Conservation (phyloP, 805 yeast genomes). For the Kodamaea kaohsiungensis region DNA sequence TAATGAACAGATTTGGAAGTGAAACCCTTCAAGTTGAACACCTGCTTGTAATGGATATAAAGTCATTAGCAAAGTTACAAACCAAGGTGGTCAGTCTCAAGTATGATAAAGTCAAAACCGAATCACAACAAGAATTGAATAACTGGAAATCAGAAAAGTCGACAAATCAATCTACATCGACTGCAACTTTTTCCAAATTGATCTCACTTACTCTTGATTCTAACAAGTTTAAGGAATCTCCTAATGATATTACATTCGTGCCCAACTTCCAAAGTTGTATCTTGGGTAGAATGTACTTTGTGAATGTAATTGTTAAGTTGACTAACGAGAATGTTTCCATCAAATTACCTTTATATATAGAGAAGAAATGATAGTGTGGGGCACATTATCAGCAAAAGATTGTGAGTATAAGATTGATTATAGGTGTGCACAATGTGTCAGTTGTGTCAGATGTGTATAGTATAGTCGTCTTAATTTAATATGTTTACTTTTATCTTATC, state of each 20-base stretch:
- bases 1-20: constrained; percentile 18
- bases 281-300: constrained; percentile 27
- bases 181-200: constrained; percentile 3
- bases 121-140: constrained; percentile 1
- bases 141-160: constrained; percentile 3
- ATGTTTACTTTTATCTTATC: too few species aligned
- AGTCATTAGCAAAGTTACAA: constrained; percentile 24
- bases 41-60: constrained; percentile 28
- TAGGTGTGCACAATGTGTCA: too few species aligned
- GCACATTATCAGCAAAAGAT: too few species aligned
- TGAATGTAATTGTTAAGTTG: constrained; percentile 19
- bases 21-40: constrained; percentile 19
- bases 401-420: too few species aligned
- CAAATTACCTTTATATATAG: constrained; percentile 22
- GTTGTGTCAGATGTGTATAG: too few species aligned
- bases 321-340: constrained; percentile 20
- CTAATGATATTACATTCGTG: constrained; percentile 20
- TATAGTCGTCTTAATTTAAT: too few species aligned
- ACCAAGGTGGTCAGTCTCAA: constrained; percentile 21
- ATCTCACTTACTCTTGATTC: constrained; percentile 13
- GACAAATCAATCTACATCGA: not conserved
- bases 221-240: constrained; percentile 8
- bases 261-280: constrained; percentile 33
- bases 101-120: constrained; percentile 14
- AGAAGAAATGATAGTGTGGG: constrained; percentile 5